Base-by-base conservation (phyloP, 139 green algal genomes). In the Pleodorina starrii region DNA sequence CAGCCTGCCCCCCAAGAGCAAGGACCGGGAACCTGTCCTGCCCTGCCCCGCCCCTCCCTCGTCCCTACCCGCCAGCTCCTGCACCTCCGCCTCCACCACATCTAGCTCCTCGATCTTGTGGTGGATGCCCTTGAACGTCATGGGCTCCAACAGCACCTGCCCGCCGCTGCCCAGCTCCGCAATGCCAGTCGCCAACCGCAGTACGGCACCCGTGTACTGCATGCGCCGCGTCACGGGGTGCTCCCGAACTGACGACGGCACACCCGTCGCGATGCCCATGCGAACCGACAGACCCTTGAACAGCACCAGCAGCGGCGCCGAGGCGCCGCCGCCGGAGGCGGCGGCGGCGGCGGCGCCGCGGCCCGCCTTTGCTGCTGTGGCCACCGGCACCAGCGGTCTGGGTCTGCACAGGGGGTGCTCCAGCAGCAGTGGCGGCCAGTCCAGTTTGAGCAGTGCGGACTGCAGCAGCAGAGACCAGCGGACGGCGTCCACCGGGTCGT, bases 41-140 rank as follows among this genome's bases (percentile, higher is more conserved):
- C n/a, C n/a, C n/a, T n/a, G n/a, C n/a, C n/a, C n/a, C n/a, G n/a
- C n/a, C n/a, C n/a, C n/a, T n/a, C n/a, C n/a, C n/a, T n/a, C n/a
- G n/a, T n/a, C 7, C 54, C 21, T 66, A 84, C 76, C 76, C n/a
- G 76, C 76, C 76, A 71, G 32, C 35, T 84, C 76, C 76, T 71
- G 48, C 76, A 84, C 76, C 76, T 84, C 76, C 2, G 16, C 32
- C 48, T 84, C 76, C 48, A 71, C 48, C 48, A 84, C 48, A 12
- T 84, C 79, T 38, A 86, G 57, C 57, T 86, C 54, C 54, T 86
- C 79, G 1, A 86, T 36, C 57, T 86, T 74, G 79, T 54, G 40
- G 80, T 87, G 80, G 11, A 87, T 76, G 25, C 40, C 80, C 80
- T 63, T 76, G 80, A 87, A 87, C 25, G 80, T 87, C 59, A 87